A percentile compares a stretch with the other conserved stretches of the same genome.
phyloP scores from a whole-genome alignment of 306 rosid genomes.

The Inga leiocalycina region DNA sequence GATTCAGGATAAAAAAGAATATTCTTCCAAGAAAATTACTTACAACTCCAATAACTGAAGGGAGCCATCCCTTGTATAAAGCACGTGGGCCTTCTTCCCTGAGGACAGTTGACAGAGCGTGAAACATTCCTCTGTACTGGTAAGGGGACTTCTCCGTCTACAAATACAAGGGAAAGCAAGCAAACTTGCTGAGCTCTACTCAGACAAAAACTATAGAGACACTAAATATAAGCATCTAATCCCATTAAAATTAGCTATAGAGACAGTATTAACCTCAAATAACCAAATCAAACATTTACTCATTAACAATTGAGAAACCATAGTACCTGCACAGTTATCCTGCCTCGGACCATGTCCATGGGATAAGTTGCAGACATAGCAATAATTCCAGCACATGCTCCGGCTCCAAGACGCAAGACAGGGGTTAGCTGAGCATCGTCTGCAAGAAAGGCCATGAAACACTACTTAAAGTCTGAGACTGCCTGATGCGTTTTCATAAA shows the following conservation, averaged over 20 bases:
- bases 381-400: constrained; percentile 99
- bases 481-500: background rate
- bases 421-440: constrained; percentile 96
- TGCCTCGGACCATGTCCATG: constrained; percentile 99
- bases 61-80: constrained; percentile 97
- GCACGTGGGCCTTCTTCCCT: constrained; percentile 98
- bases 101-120: constrained; percentile 89
- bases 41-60: constrained; percentile 99
- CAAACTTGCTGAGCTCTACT: constrained; percentile 19
- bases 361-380: constrained; percentile 99
- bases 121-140: constrained; percentile 97
- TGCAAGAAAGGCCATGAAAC: constrained; percentile 48
- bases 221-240: background rate
- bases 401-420: constrained; percentile 95
- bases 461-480: background rate
- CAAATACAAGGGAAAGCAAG: constrained; percentile 31
- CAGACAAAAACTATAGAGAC: constrained; percentile 9
- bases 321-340: constrained; percentile 94
- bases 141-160: constrained; percentile 95
- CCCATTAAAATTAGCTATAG: constrained; percentile 15
- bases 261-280: background rate
- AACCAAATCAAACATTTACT: constrained; percentile 19
- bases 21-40: constrained; percentile 43
- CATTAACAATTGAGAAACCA: constrained; percentile 27
- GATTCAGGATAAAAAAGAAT: constrained; percentile 12